Conservation (phyloP, 352 stramenopile species). For the Globisporangium echinulatum region DNA sequence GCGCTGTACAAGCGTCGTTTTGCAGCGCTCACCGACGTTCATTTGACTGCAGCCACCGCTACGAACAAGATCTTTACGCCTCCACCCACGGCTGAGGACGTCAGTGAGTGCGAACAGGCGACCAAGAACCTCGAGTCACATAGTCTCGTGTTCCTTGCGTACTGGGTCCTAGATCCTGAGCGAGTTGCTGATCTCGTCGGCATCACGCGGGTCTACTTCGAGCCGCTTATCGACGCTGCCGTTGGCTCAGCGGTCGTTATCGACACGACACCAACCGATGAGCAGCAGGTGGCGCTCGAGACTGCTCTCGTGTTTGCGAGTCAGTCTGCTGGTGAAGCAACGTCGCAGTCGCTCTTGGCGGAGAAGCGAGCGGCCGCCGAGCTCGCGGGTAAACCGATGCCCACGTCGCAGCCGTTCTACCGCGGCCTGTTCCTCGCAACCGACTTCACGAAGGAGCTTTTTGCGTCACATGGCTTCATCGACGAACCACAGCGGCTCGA, state of each 20-base stretch:
- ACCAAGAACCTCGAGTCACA: neutral
- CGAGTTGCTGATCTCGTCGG: neutral
- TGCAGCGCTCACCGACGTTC: neutral
- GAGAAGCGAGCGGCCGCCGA: neutral
- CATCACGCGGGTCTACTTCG: slow-evolving; percentile 1
- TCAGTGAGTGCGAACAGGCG: neutral
- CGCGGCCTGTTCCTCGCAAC: neutral
- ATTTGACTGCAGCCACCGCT: neutral
- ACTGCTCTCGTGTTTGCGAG: neutral
- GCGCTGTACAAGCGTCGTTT: slow-evolving; percentile 1
- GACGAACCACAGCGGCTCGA: neutral
- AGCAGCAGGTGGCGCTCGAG: neutral
- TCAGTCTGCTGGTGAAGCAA: neutral
- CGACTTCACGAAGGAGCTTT: slow-evolving; percentile 4
- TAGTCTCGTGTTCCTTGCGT: neutral
- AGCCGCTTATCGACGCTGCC: neutral
- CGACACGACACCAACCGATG: neutral
- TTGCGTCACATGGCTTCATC: neutral
- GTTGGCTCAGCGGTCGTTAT: neutral
- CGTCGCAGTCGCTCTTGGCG: neutral
- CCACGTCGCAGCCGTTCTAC: neutral
- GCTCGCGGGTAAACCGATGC: neutral
- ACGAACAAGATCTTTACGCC: neutral
- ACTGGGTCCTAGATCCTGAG: neutral
- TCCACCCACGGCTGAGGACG: neutral